Evolutionary conservation across 2,329 filamentous ascomycete species (phyloP).

Genomic region (Eurotiales sp.): DNA sequence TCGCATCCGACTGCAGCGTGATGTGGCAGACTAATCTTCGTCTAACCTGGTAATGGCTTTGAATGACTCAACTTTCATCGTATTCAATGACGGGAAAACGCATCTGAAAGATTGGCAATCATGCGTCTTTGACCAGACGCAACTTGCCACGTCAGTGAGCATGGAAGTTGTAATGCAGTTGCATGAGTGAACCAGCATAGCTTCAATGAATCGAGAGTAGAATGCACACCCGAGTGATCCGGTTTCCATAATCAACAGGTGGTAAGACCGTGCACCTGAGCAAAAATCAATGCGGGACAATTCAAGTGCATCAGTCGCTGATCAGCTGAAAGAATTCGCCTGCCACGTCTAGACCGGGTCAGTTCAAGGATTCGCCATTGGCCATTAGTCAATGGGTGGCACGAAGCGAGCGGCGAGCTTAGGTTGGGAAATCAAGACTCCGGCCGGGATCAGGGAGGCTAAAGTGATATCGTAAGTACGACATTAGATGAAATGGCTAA

Average conservation of each 20-base stretch:
- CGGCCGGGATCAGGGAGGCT: constrained; percentile 9
- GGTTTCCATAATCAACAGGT: constrained; percentile 28
- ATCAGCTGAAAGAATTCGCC: constrained; percentile 40
- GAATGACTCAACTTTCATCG: constrained; percentile 19
- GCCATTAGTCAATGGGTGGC: constrained; percentile 8
- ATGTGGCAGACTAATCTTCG: constrained; percentile 14
- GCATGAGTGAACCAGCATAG: constrained; percentile 33
- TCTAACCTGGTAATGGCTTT: constrained; percentile 16
- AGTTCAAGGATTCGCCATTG: constrained; percentile 16
- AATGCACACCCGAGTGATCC: constrained; percentile 28
- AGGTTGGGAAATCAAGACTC: constrained; percentile 1
- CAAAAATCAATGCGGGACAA: constrained; percentile 35
- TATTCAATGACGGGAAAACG: constrained; percentile 23
- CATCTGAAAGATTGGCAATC: constrained; percentile 23
- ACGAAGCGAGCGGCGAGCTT: constrained; percentile 5
- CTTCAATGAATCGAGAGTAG: constrained; percentile 31
- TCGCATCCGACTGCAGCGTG: constrained; percentile 4
- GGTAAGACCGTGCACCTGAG: constrained; percentile 34
- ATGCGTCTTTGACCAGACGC: constrained; percentile 28
- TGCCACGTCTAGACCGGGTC: constrained; percentile 18
- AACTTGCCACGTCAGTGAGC: constrained; percentile 39
- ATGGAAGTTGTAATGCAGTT: constrained; percentile 36
- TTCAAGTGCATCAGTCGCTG: constrained; percentile 36
- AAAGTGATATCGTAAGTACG: constrained; percentile 4
- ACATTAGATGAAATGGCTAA: constrained; percentile 10